Base-by-base conservation (phyloP, 768 basidiomycete genomes). In the Leccinum variicolor region DNA sequence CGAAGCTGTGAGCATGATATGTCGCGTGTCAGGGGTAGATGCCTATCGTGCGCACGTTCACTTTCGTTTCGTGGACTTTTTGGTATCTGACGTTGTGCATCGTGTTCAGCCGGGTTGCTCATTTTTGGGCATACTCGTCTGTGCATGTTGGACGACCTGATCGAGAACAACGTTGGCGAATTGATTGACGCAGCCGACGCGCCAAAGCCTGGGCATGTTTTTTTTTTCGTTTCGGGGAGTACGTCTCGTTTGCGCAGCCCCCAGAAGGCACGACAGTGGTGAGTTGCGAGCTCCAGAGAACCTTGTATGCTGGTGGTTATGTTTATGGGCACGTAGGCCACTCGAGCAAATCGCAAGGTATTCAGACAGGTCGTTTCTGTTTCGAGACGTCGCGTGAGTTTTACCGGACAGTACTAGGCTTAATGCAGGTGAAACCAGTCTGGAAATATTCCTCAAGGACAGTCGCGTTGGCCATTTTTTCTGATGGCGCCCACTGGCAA, bases 371-470 rank as follows among this genome's bases (percentile, higher is more conserved):
- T 85, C 85, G 2, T 96, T 92, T 74, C 74, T 97, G 19, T 96
- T 98, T 73, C 84, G 92, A 23, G 93, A 96, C 66, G 92, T 96
- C 15, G 94, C 86, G 90, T 93, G 66, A 76, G 90, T 76, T 15
- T 28, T 50, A 9, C 31, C 15, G 21, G n/a, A 29, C 33, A n/a
- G n/a, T n/a, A 4, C 43, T 6, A 39, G 8, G 28, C 49, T 53
- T n/a, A 58, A 51, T 29, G 48, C 19, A 58, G 46, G 26, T 47
- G 39, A 13, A 8, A 5, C 25, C 60, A 94, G 92, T 0, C 77
- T 97, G 15, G 94, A 97, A 69, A 80, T 97, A 9, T 95, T 95
- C 74, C 93, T 97, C 79, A 88, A 85, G 64, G 95, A 97, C 64
- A 93, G 92, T 63, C 84, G 92, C 97, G 47, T 76, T 98, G 19